phyloP scores from a whole-genome alignment of 2,329 filamentous ascomycete species.

The Conoideocrella luteorostrata region DNA sequence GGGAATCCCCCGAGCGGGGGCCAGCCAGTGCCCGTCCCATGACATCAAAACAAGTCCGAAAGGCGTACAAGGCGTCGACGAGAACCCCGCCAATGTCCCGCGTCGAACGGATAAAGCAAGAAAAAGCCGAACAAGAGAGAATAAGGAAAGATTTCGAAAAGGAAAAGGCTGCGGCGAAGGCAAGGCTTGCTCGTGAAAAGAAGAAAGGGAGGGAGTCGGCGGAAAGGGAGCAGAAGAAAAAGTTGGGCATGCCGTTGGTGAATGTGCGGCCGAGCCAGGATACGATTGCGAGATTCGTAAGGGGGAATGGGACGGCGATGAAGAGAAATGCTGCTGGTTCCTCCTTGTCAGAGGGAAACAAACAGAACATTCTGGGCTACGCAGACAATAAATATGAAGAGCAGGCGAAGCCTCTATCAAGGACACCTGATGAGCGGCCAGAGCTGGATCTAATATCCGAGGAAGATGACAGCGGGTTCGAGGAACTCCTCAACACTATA shows the following conservation, averaged over 20 bases:
- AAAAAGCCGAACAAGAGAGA: constrained; percentile 46
- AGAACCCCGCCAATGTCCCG: constrained; percentile 30
- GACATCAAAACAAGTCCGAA: constrained; percentile 36
- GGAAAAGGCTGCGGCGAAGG: constrained; percentile 41
- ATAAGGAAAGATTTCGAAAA: constrained; percentile 46
- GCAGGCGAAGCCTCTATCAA: no score
- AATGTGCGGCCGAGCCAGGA: constrained; percentile 50
- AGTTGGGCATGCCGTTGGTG: constrained; percentile 47
- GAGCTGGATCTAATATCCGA: constrained; percentile 15
- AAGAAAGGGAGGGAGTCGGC: constrained; percentile 48
- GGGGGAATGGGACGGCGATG: constrained; percentile 24
- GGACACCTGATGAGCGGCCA: not conserved
- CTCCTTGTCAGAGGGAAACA: not conserved
- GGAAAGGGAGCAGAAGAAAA: constrained; percentile 43
- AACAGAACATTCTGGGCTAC: no score
- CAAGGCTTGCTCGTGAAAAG: constrained; percentile 44
- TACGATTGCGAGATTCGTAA: constrained; percentile 48
- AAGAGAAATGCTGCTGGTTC: constrained; percentile 17
- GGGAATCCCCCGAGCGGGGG: not conserved
- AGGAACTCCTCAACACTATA: constrained; percentile 12
- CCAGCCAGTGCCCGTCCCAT: constrained; percentile 19
- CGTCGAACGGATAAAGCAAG: constrained; percentile 31
- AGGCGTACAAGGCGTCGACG: constrained; percentile 30
- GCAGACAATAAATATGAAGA: no score
- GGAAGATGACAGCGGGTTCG: constrained; percentile 20